Conservation (phyloP, 805 yeast species). For the Candida awuae region DNA sequence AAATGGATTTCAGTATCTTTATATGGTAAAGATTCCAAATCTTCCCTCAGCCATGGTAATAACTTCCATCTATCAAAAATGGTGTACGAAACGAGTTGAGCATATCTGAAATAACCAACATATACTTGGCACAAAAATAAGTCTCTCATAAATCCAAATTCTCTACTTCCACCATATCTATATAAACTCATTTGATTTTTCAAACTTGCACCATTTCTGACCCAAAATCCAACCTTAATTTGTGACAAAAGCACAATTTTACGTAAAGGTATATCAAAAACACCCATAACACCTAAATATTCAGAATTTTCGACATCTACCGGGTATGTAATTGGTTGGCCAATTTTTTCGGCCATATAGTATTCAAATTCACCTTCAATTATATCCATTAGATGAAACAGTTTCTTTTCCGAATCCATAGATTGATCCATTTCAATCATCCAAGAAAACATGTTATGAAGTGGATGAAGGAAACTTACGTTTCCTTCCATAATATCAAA, state of each 20-base stretch:
- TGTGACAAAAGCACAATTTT: constrained; percentile 74
- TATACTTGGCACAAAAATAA: constrained; percentile 59
- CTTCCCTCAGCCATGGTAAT: constrained; percentile 42
- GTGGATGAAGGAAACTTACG: constrained; percentile 71
- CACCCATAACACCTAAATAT: constrained; percentile 21
- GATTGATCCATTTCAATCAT: constrained; percentile 45
- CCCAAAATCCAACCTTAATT: constrained; percentile 87
- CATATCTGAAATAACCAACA: constrained; percentile 41
- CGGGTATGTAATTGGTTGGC: not conserved
- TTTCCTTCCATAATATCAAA: constrained; percentile 38
- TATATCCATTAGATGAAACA: constrained; percentile 12
- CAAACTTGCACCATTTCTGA: constrained; percentile 81
- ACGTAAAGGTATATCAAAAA: constrained; percentile 71
- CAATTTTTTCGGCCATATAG: constrained; percentile 7
- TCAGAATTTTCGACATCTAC: constrained; percentile 4
- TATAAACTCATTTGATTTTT: constrained; percentile 74
- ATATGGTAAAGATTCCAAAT: constrained; percentile 38
- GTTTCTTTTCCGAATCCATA: constrained; percentile 12
- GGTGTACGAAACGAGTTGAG: constrained; percentile 49
- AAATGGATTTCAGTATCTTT: constrained; percentile 18
- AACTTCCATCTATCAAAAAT: constrained; percentile 67
- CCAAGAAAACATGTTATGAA: constrained; percentile 69
- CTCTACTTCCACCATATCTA: constrained; percentile 69
- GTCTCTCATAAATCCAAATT: constrained; percentile 75
- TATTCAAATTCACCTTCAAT: constrained; percentile 17